Evolutionary conservation across 768 basidiomycete species (phyloP).

Genomic region (Tulasnella sp.): DNA sequence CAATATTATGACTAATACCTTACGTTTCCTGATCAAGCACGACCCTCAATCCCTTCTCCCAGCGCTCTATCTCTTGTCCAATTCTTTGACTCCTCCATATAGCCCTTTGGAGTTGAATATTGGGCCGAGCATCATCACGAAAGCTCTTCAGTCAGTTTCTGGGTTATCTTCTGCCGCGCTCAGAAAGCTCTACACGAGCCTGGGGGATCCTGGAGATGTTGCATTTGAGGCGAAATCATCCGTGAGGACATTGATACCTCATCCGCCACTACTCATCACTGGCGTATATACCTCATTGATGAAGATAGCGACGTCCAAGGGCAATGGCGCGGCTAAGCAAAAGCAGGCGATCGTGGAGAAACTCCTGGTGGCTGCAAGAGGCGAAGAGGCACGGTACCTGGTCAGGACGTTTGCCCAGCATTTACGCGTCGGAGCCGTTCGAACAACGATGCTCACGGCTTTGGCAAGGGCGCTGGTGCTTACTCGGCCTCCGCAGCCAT

Average conservation of each 20-base stretch:
- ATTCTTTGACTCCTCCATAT: slow-evolving; percentile 66
- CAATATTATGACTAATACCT: slow-evolving; percentile 56
- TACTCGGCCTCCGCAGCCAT: slow-evolving; percentile 28
- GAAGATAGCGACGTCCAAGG: slow-evolving; percentile 54
- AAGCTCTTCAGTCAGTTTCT: slow-evolving; percentile 59
- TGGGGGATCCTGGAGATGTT: slow-evolving; percentile 79
- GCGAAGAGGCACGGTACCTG: slow-evolving; percentile 79
- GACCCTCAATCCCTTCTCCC: slow-evolving; percentile 59
- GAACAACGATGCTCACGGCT: slow-evolving; percentile 66
- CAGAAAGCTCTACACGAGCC: slow-evolving; percentile 37
- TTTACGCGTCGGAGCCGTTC: slow-evolving; percentile 77
- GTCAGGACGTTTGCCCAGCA: slow-evolving; percentile 62
- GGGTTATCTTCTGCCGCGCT: slow-evolving; percentile 46
- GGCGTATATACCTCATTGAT: slow-evolving; percentile 56
- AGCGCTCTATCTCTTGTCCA: slow-evolving; percentile 72
- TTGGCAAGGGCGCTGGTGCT: slow-evolving; percentile 68
- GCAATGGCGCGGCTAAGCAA: slow-evolving; percentile 57
- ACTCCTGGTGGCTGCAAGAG: slow-evolving; percentile 68
- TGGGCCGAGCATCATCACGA: slow-evolving; percentile 52
- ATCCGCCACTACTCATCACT: slow-evolving; percentile 49
- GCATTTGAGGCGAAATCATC: slow-evolving; percentile 73
- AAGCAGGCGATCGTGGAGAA: slow-evolving; percentile 71
- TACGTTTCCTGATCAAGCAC: slow-evolving; percentile 51
- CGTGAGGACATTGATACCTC: slow-evolving; percentile 58
- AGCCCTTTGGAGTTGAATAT: slow-evolving; percentile 55